Conservation (phyloP, 2,329 filamentous ascomycete genomes). For the Fusarium marasasianum region DNA sequence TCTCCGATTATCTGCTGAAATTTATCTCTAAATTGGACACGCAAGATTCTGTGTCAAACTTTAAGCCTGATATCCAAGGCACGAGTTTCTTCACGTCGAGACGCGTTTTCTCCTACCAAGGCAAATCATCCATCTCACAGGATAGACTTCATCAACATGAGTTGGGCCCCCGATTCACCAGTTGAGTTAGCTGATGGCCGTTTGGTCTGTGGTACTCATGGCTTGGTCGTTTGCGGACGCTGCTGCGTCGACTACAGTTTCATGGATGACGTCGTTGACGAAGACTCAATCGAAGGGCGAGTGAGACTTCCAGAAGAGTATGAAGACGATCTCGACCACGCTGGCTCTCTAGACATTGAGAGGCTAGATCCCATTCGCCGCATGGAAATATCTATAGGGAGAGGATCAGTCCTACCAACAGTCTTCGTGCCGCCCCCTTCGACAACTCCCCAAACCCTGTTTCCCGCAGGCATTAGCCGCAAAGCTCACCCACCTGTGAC, state of each 20-base stretch:
- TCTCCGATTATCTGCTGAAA: no score
- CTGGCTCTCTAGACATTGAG: background rate
- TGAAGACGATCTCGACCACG: background rate
- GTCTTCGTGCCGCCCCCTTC: conserved; percentile 17
- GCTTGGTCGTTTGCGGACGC: conserved; percentile 44
- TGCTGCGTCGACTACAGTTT: conserved; percentile 51
- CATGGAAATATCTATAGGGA: background rate
- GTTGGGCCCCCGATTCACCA: background rate
- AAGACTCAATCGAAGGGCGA: background rate
- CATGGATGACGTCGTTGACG: conserved; percentile 41
- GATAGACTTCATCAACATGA: background rate
- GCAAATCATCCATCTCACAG: rapidly evolving
- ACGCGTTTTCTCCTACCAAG: no score
- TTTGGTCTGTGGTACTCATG: conserved; percentile 49
- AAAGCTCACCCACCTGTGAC: background rate
- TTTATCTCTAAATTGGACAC: rapidly evolving
- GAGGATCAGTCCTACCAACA: conserved; percentile 21
- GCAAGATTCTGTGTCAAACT: background rate
- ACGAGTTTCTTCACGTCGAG: rapidly evolving
- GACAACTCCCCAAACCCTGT: background rate
- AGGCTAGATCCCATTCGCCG: background rate
- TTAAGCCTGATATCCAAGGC: background rate
- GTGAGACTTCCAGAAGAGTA: background rate
- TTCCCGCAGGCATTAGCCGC: background rate
- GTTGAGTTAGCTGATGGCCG: conserved; percentile 47